A percentile compares a stretch with the other conserved stretches of the same genome.
These are phyloP conservation scores for Aspergillus glaucus DNA, from an alignment of 2,329 filamentous ascomycete genomes.

Conservation along the genomic window DNA sequence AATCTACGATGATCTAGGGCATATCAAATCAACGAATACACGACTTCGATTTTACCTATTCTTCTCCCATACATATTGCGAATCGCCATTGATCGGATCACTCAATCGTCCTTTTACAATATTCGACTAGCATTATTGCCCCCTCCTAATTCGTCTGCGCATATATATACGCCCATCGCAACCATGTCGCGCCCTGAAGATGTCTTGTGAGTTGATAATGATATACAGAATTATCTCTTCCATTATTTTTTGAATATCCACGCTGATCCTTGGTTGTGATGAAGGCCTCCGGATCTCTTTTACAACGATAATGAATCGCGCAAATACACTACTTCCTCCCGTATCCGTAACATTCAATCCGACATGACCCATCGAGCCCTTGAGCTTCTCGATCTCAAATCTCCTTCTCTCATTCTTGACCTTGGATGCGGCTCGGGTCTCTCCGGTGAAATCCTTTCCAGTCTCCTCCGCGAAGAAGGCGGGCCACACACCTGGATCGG, in stretches of 20 bases:
- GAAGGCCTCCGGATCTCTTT: slow-evolving; percentile 87
- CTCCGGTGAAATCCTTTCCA: slow-evolving; percentile 84
- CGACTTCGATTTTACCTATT: too few relatives aligned
- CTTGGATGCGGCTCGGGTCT: slow-evolving; percentile 94
- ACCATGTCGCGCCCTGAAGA: slow-evolving; percentile 97
- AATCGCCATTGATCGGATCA: too few relatives aligned
- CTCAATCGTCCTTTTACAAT: too few relatives aligned
- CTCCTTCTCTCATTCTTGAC: slow-evolving; percentile 85
- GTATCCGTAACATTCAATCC: slow-evolving; percentile 92
- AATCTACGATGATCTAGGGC: neutral
- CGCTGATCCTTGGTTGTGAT: slow-evolving; percentile 5
- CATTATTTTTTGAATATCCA: neutral
- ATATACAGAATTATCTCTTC: neutral
- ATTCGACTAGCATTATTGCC: too few relatives aligned
- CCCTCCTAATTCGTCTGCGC: neutral
- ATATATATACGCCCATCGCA: slow-evolving; percentile 17
- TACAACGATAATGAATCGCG: slow-evolving; percentile 93
- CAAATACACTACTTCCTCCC: slow-evolving; percentile 95
- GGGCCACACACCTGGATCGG: slow-evolving; percentile 95
- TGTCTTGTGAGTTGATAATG: slow-evolving; percentile 59
- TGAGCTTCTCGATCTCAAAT: slow-evolving; percentile 73
- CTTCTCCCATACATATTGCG: too few relatives aligned
- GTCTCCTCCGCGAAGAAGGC: slow-evolving; percentile 61
- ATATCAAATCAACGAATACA: too few relatives aligned
- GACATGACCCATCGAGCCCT: slow-evolving; percentile 92